A percentile compares a stretch with the other conserved stretches of the same genome.
Conservation (phyloP, 495 filamentous ascomycete species). For the Penicillium maclennaniae region DNA sequence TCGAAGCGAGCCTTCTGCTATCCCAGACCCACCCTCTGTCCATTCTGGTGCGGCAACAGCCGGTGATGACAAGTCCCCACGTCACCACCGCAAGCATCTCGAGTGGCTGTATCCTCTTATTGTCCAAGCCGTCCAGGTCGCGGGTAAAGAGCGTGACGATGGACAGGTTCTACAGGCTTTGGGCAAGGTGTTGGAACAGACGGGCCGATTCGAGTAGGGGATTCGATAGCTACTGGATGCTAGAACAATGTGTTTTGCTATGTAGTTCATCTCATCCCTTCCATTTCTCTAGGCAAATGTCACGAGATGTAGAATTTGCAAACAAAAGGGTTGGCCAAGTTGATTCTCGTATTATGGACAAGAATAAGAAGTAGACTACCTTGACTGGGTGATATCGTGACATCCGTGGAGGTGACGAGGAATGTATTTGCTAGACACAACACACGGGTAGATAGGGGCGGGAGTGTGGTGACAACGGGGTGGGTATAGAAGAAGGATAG, state of each 20-base stretch:
- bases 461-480: slow-evolving; percentile 3
- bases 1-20: slow-evolving; percentile 65
- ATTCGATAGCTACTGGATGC: not conserved
- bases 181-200: slow-evolving; percentile 62
- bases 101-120: slow-evolving; percentile 80
- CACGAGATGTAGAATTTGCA: not conserved
- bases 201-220: slow-evolving; percentile 42
- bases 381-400: slow-evolving; percentile 21
- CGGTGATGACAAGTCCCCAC: not conserved
- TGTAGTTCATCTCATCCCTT: not conserved
- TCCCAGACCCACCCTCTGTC: slow-evolving; percentile 55
- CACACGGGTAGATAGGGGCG: slow-evolving; percentile 9
- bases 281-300: not conserved
- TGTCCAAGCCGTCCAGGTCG: slow-evolving; percentile 63
- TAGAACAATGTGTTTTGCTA: slow-evolving; percentile 5
- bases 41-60: slow-evolving; percentile 38
- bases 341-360: slow-evolving; percentile 1
- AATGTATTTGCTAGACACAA: not conserved
- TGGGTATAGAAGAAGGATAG: slow-evolving; percentile 17
- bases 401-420: slow-evolving; percentile 10
- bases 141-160: slow-evolving; percentile 60
- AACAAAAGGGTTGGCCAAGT: not conserved
- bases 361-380: slow-evolving; percentile 13
- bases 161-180: slow-evolving; percentile 55
- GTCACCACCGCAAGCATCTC: slow-evolving; percentile 64